Evolutionary conservation across 441 rosid species (phyloP), one percentile per base, ranked within the genome.

Genomic region (Jatropha multifida): DNA sequence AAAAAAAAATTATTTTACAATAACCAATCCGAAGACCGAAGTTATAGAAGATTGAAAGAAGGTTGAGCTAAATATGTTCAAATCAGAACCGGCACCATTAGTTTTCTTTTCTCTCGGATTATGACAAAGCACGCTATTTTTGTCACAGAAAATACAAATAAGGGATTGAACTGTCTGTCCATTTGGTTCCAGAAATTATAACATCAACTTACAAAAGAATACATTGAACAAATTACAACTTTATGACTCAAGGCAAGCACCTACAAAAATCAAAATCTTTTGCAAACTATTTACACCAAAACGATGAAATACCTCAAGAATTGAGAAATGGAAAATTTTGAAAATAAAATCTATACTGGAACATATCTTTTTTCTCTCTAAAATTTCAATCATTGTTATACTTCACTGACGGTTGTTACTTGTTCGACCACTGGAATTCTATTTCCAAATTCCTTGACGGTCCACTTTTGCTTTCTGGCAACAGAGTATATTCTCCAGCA

Each of bases 361-460:
- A 26, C 76, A 42, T 46, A 42, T 2, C 9, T 51, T 23, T 40
- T 68, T 62, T 71, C 68, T 67, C 74, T 58, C 70, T 32, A 67
- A 76, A 76, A 52, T 44, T 76, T 79, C 75, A 64, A 62, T 26
- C 44, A 38, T 66, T 61, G 65, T 77, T 12, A 54, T 64, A 72
- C 70, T 65, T 77, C 15, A 32, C 2, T 1, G 42, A 20, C 18
- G 60, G 58, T 64, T 75, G 58, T 85, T 81, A 91, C 86, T 96
- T 92, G 91, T 94, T 94, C 66, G 98, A 93, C 98, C 99, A 96
- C 78, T 90, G 98, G 86, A 96, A 94, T 81, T 96, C 98, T 14
- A 96, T 96, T 85, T 92, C 98, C 86, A 96, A 82, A 73, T 89
- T 89, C 88, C 99, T 84, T 1, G 97, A 82, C 2, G 98, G 96